Evolutionary conservation across 768 basidiomycete genomes (phyloP).

Genomic region (Pleurotus pulmonarius): DNA sequence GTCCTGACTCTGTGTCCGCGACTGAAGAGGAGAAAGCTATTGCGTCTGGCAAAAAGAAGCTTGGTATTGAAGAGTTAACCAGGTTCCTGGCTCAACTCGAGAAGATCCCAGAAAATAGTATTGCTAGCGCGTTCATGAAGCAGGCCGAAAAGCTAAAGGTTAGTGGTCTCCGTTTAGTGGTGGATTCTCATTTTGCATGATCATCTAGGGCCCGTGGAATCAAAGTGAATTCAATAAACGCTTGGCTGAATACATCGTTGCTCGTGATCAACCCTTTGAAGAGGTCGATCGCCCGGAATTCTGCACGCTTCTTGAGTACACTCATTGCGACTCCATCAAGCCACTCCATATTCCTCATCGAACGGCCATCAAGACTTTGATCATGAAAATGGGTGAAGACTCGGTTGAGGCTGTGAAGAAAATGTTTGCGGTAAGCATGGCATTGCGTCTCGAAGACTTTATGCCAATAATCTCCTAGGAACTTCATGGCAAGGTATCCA

Average conservation of each 20-base stretch:
- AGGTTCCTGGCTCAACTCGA: neutral
- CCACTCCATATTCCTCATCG: constrained; percentile 10
- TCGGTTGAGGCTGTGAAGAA: constrained; percentile 7
- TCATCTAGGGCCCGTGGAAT: constrained; percentile 11
- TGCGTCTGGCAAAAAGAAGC: neutral
- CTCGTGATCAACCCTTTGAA: constrained; percentile 18
- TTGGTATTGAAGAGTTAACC: neutral
- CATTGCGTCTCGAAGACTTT: too few relatives aligned
- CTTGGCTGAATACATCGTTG: constrained; percentile 14
- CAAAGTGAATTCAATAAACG: constrained; percentile 15
- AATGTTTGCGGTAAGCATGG: constrained; percentile 16
- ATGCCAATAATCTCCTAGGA: constrained; percentile 4
- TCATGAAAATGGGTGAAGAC: constrained; percentile 16
- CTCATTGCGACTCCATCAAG: neutral
- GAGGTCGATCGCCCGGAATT: constrained; percentile 18
- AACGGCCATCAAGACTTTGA: constrained; percentile 7
- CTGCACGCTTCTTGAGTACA: constrained; percentile 13
- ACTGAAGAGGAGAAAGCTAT: neutral
- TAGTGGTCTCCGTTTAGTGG: neutral
- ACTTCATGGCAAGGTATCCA: constrained; percentile 12
- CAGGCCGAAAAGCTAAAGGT: neutral
- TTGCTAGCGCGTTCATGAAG: neutral
- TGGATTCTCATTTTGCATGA: neutral
- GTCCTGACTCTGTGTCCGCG: neutral
- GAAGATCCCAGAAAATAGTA: neutral